Evolutionary conservation across 2,329 filamentous ascomycete species (phyloP).

Genomic region (Ophiosphaerella korrae): DNA sequence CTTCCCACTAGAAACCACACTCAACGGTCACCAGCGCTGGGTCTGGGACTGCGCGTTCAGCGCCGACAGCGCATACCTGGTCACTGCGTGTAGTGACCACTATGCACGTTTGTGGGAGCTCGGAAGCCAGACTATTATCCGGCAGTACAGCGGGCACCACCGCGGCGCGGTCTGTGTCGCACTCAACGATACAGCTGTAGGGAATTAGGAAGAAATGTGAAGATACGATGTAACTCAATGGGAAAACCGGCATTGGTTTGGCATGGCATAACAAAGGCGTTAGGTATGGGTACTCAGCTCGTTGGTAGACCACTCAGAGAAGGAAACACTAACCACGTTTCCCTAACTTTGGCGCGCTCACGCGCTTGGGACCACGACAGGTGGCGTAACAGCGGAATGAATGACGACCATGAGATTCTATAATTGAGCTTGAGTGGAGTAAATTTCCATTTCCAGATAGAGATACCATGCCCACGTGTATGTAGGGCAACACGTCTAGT

Average conservation of each 20-base stretch:
- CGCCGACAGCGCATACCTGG: conserved; percentile 88
- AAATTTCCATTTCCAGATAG: too few species aligned
- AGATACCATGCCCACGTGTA: too few species aligned
- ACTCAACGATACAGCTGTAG: conserved; percentile 71
- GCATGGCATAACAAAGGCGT: conserved; percentile 4
- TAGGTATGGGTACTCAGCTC: not conserved
- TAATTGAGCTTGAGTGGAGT: too few species aligned
- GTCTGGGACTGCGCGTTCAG: conserved; percentile 98
- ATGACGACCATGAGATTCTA: too few species aligned
- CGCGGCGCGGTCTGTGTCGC: conserved; percentile 90
- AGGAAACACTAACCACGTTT: too few species aligned
- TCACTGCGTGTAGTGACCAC: conserved; percentile 92
- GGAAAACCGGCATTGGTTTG: not conserved
- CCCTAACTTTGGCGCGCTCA: too few species aligned
- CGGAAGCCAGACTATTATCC: conserved; percentile 82
- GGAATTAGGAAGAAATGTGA: conserved; percentile 25
- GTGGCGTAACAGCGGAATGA: too few species aligned
- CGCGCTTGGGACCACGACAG: too few species aligned
- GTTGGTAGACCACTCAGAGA: too few species aligned
- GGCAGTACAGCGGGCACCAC: conserved; percentile 95
- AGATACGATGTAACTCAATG: not conserved
- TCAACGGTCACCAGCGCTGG: conserved; percentile 92
- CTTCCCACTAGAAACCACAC: conserved; percentile 82
- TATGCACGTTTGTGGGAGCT: conserved; percentile 93
- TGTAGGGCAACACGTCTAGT: too few species aligned